Conservation (phyloP, 2,329 filamentous ascomycete genomes). For the Samsoniella hepiali region DNA sequence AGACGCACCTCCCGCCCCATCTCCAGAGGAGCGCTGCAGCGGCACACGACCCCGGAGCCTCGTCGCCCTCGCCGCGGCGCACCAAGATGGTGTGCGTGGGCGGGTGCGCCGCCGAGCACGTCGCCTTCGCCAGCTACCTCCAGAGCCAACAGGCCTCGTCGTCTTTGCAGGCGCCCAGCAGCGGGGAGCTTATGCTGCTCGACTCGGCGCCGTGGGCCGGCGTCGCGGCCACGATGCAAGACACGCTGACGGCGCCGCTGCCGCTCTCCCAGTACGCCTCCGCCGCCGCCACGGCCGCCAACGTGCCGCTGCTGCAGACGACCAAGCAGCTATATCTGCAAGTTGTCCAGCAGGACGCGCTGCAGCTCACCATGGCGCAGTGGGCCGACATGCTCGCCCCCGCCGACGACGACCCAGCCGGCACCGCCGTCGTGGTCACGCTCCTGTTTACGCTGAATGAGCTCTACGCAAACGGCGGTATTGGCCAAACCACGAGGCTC, state of each 20-base stretch:
- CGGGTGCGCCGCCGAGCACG: constrained; percentile 61
- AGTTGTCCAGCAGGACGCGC: constrained; percentile 49
- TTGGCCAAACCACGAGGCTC: constrained; percentile 71
- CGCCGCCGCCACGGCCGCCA: constrained; percentile 42
- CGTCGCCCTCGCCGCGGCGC: constrained; percentile 23
- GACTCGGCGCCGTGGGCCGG: constrained; percentile 77
- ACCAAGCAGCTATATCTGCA: constrained; percentile 36
- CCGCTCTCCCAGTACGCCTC: constrained; percentile 52
- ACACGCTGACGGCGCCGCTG: constrained; percentile 51
- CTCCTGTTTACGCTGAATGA: constrained; percentile 95
- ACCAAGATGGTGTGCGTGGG: constrained; percentile 49
- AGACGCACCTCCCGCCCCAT: neutral
- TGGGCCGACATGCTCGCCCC: constrained; percentile 29
- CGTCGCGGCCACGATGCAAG: constrained; percentile 58
- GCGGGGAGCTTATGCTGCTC: constrained; percentile 57
- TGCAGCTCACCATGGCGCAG: constrained; percentile 37
- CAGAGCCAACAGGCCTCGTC: constrained; percentile 22
- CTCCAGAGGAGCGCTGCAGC: constrained; percentile 27
- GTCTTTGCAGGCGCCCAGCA: neutral
- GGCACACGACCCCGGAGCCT: neutral
- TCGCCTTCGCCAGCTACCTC: constrained; percentile 48
- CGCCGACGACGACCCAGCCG: constrained; percentile 23
- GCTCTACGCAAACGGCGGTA: constrained; percentile 75
- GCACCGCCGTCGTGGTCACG: constrained; percentile 60
- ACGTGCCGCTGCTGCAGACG: constrained; percentile 40